Conservation (phyloP, 2,329 filamentous ascomycete genomes). For the Apiospora saccharicola region DNA sequence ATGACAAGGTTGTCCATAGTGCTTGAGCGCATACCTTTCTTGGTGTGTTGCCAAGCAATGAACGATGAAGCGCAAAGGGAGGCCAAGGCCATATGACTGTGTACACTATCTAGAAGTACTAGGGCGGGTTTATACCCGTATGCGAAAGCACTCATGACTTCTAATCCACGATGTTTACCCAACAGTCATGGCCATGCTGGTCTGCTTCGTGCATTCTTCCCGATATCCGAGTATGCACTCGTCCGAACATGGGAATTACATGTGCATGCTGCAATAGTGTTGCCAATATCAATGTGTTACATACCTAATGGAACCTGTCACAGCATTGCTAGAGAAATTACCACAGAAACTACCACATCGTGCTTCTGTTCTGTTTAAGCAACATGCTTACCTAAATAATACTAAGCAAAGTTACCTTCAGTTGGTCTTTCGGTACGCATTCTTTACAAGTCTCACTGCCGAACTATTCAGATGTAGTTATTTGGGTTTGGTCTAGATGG, state of each 20-base stretch:
- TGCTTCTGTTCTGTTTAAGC: not conserved
- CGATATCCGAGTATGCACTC: not conserved
- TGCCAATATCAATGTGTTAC: not conserved
- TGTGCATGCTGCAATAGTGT: not conserved
- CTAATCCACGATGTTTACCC: constrained; percentile 16
- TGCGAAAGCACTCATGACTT: constrained; percentile 23
- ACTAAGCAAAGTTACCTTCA: not conserved
- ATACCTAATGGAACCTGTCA: not conserved
- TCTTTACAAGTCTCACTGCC: not conserved
- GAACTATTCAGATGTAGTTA: not conserved
- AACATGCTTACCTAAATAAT: not conserved
- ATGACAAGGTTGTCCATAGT: constrained; percentile 74
- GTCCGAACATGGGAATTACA: no score
- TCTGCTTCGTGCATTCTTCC: not conserved
- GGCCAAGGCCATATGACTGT: constrained; percentile 29
- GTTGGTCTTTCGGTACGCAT: not conserved
- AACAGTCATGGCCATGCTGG: not conserved
- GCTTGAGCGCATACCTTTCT: constrained; percentile 50
- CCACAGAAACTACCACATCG: not conserved
- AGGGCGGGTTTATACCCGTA: constrained; percentile 22
- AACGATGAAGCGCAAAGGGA: constrained; percentile 5
- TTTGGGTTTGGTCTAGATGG: constrained; percentile 11
- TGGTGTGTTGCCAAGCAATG: not conserved
- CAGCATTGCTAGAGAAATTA: not conserved
- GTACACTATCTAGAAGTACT: constrained; percentile 42